Evolutionary conservation across 108 stramenopile species (phyloP), one percentile per base, ranked within the genome.

Genomic region (Nitzschia palea): DNA sequence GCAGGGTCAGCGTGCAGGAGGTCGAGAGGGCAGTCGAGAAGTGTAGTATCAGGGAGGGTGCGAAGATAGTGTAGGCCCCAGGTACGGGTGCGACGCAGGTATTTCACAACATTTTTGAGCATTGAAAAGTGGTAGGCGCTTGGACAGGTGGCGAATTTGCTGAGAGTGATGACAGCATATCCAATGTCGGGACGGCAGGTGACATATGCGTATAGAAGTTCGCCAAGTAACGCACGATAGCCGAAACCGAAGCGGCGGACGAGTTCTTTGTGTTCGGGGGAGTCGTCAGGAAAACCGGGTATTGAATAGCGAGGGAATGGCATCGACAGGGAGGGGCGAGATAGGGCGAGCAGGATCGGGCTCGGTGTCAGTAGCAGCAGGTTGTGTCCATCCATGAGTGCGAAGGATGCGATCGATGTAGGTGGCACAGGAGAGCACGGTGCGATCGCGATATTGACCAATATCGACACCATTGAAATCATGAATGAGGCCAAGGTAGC

Each of bases 391-490:
- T 33, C 78, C 57, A 58, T 83, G 75, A 4, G 62, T 51, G 4
- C 26, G 31, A 14, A 69, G 29, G 15, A 79, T 54, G 17, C 60
- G 48, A 40, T 61, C 27, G 33, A 83, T 68, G 64, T 79, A 79
- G 12, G 67, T 42, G 15, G 34, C 25, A 53, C 68, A 66, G 14
- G 66, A 73, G 0, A 82, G 8, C 15, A 57, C 73, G 42, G 74
- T 67, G 34, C 65, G 65, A 14, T 73, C 47, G 10, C n/a, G 8
- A 0, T 66, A 65, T 63, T 82, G 76, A 18, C 34, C 10, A 28
- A 81, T 32, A 44, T 81, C 68, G 1, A 74, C 57, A 20, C 77
- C 68, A 63, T 70, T 78, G 48, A 42, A 82, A 22, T 67, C 63
- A 10, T n/a, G 26, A 20, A 68, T 23, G 12, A 70, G 42, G 12